phyloP scores from a whole-genome alignment of 2,329 filamentous ascomycete genomes.

The Paecilomyces sp. region DNA sequence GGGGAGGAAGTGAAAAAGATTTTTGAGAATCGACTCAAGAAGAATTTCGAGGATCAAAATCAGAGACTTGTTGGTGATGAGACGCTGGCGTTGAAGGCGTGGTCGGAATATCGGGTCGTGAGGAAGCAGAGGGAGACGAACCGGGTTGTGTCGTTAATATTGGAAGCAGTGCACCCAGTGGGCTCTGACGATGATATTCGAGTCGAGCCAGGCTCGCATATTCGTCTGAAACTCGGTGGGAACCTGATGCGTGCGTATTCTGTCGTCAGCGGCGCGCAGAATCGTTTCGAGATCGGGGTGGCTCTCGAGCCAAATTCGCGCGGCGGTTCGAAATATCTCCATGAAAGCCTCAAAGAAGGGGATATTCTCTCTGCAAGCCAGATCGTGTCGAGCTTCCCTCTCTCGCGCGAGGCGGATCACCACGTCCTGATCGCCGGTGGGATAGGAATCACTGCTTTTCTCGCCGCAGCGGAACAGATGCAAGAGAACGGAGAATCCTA shows the following conservation, averaged over 20 bases:
- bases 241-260: conserved; percentile 56
- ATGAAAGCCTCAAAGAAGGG: conserved; percentile 42
- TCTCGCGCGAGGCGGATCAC: conserved; percentile 36
- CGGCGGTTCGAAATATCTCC: conserved; percentile 56
- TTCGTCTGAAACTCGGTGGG: conserved; percentile 50
- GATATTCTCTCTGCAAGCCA: conserved; percentile 46
- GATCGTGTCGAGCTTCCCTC: conserved; percentile 36
- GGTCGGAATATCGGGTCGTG: background rate
- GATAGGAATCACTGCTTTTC: conserved; percentile 60
- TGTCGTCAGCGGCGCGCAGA: conserved; percentile 45
- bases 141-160: background rate
- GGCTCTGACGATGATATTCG: background rate
- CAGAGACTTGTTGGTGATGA: background rate
- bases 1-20: conserved; percentile 43
- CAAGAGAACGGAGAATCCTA: background rate
- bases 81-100: background rate
- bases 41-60: conserved; percentile 19
- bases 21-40: conserved; percentile 48
- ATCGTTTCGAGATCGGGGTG: conserved; percentile 52
- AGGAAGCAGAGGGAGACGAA: background rate
- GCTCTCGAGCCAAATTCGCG: conserved; percentile 49
- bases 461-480: conserved; percentile 40
- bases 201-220: conserved; percentile 45
- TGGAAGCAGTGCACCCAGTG: background rate
- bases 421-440: conserved; percentile 60